Evolutionary conservation across 352 stramenopile genomes (phyloP).

Genomic region (Phytopythium ostracodes): DNA sequence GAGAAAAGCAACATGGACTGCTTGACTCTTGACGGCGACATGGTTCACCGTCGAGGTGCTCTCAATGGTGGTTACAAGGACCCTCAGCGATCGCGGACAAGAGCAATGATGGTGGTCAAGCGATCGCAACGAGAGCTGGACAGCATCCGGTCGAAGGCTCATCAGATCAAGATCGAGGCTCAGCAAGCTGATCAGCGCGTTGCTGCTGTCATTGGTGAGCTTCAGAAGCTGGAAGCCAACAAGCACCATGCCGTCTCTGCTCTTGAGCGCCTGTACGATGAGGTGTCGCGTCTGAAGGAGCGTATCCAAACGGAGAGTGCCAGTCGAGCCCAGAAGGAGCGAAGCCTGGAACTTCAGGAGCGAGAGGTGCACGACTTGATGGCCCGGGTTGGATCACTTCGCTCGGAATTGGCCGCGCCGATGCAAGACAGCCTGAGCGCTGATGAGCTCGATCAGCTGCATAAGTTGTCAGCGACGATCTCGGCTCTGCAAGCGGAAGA

Average conservation of each 20-base stretch:
- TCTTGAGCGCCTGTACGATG: constrained; percentile 75
- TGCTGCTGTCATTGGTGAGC: constrained; percentile 69
- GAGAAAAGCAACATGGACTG: constrained; percentile 94
- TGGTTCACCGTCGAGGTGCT: constrained; percentile 95
- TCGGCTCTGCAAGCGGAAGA: constrained; percentile 85
- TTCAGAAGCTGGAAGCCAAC: constrained; percentile 81
- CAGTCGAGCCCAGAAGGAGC: constrained; percentile 50
- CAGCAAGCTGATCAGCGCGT: constrained; percentile 91
- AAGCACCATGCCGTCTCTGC: constrained; percentile 69
- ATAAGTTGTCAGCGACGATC: constrained; percentile 62
- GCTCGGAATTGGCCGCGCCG: constrained; percentile 54
- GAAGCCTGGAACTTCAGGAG: constrained; percentile 52
- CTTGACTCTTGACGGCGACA: constrained; percentile 97
- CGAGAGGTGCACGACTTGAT: constrained; percentile 60
- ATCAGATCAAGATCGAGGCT: constrained; percentile 82
- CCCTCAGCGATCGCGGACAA: constrained; percentile 60
- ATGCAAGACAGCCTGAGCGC: constrained; percentile 74
- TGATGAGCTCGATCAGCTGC: constrained; percentile 44
- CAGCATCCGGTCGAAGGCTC: constrained; percentile 62
- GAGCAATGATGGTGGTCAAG: constrained; percentile 84
- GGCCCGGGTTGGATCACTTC: constrained; percentile 45
- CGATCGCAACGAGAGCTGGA: constrained; percentile 72
- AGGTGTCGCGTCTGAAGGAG: constrained; percentile 71
- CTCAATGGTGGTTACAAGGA: constrained; percentile 97
- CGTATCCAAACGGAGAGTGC: constrained; percentile 68